Base-by-base conservation (phyloP, 768 basidiomycete species). In the Cystoderma amianthinum region DNA sequence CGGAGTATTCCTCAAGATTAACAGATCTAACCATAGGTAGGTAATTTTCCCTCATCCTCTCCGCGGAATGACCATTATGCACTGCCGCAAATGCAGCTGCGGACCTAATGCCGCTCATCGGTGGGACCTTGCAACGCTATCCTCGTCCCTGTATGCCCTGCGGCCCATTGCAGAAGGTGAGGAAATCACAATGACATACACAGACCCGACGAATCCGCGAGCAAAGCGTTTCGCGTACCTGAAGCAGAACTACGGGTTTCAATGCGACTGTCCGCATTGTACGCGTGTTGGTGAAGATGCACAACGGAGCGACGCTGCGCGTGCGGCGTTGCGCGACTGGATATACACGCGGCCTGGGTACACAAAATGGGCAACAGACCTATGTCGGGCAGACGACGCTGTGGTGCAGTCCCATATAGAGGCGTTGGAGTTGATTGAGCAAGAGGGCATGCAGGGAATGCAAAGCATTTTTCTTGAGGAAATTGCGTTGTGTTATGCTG, bases 181-280 rank as follows among this genome's bases (percentile, higher is more conserved):
- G 42, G 72, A 74, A 41, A 68, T 74, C 20, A 59, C 59, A n/a
- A 68, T 66, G 40, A 64, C 65, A 12, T 74, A 74, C 50, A 60
- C 66, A 28, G 63, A 71, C 42, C 60, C 65, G 1, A 58, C 61
- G 9, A 63, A 63, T 9, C 50, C 67, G 11, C 59, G 63, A 5
- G 56, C 52, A 10, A 53, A 45, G 10, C 63, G 71, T 10, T 54
- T 59, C 19, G 50, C 55, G 10, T 58, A 58, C 23, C 59, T 74
- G 5, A 42, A 51, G 5, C 55, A 60, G 2, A 60, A 65, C 36
- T 71, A 74, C 44, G 54, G 65, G 6, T 74, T 74, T 43, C 44
- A 42, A 3, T 74, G 71, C 49, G 55, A 56, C 30, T 72, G 71
- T 40, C 48, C 53, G 1, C 62, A 58, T 47, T 74, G 70, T 45